Conservation (phyloP, 164 flowering plant species). For the Magnolia officinalis region DNA sequence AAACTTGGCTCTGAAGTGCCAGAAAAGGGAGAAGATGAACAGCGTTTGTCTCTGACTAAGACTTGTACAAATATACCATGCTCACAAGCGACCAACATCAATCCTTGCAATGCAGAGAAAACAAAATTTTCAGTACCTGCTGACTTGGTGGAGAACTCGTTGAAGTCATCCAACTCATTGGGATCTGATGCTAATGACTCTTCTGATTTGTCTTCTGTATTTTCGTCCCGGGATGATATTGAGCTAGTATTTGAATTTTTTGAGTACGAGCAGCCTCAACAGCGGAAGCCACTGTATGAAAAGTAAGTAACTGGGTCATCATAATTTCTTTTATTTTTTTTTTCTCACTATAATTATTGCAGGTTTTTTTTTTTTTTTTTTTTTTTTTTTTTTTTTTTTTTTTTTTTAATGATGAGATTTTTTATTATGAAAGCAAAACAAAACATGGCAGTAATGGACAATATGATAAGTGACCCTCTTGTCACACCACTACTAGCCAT, state of each 20-base stretch:
- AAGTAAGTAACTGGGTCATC: conserved; percentile 34
- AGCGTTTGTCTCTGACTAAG: not conserved
- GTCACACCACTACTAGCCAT: not conserved
- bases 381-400: not conserved
- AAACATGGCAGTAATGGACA: not conserved
- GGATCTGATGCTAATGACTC: not conserved
- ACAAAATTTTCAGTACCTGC: conserved; percentile 3
- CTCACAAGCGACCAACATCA: not conserved
- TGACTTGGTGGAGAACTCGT: not conserved
- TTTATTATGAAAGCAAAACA: not conserved
- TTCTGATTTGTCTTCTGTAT: conserved; percentile 19
- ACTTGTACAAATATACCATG: not conserved
- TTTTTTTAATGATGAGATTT: not conserved
- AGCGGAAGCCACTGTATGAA: conserved; percentile 55
- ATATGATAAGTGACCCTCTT: not conserved
- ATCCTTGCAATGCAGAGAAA: conserved; percentile 18
- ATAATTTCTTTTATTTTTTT: not conserved
- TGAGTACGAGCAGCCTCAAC: conserved; percentile 62
- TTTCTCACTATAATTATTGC: not conserved
- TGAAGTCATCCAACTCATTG: not conserved
- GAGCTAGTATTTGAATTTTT: conserved; percentile 72
- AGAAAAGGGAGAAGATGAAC: conserved; percentile 7
- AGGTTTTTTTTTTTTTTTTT: not conserved
- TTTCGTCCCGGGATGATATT: conserved; percentile 18
- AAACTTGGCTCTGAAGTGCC: conserved; percentile 13